Conservation (phyloP, 78 protist genomes). For the Dictyostelium intermedium region DNA sequence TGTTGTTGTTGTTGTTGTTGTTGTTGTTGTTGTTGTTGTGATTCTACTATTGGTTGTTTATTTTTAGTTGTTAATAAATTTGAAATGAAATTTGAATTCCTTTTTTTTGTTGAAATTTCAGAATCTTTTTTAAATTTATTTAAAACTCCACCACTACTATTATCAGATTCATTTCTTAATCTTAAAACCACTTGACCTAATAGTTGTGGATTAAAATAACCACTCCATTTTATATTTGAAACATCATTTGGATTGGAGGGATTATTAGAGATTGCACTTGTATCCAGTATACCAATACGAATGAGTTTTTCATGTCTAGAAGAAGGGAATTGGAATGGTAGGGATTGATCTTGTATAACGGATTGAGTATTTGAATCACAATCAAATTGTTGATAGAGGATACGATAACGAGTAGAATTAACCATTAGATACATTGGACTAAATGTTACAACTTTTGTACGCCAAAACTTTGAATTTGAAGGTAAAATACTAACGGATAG, state of each 20-base stretch:
- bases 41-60: background rate
- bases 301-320: constrained; percentile 13
- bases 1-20: background rate
- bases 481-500: constrained; percentile 52
- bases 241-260: background rate
- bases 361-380: constrained; percentile 29
- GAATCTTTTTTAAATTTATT: constrained; percentile 42
- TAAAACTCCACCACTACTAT: background rate
- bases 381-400: constrained; percentile 62
- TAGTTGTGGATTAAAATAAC: constrained; percentile 53
- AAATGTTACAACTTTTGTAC: constrained; percentile 62
- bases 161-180: constrained; percentile 15
- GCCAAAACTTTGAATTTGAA: constrained; percentile 25
- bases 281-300: constrained; percentile 10
- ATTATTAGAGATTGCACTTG: background rate
- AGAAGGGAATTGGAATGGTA: constrained; percentile 72
- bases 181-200: constrained; percentile 33
- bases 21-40: background rate
- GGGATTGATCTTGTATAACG: constrained; percentile 34
- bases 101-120: constrained; percentile 8
- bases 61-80: background rate
- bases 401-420: background rate
- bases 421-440: constrained; percentile 50
- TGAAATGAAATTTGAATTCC: background rate
- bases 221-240: constrained; percentile 39